Base-by-base conservation (phyloP, 352 stramenopile species). In the Peronospora destructor region DNA sequence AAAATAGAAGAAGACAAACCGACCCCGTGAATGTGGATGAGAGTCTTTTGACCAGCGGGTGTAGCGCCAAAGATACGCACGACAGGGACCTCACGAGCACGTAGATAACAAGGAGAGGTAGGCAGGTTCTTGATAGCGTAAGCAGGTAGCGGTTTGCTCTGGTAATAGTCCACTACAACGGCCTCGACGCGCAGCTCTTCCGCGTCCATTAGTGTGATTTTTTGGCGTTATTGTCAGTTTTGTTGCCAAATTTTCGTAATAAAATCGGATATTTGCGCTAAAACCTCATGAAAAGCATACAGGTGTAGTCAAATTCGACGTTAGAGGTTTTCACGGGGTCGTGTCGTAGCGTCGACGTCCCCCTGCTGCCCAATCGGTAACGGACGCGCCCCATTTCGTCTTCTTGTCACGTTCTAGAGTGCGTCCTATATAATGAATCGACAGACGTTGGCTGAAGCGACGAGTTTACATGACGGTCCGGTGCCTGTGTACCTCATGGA, bases 31-130 rank as follows among this genome's bases (percentile, higher is more conserved):
- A 97, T 52, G 57, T 96, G 88, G 33, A 96, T 61, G 19, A 90
- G 87, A 28, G 83, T 54, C 66, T 95, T 97, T 61, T 95, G 87
- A 11, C 88, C 88, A 13, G 84, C 87, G 5, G 83, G 84, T 12
- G 87, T 97, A 34, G 84, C 80, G 33, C 88, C 88, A 35, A 95
- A 96, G 29, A 97, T 73, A 29, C 85, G 88, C 37, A 96, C 64
- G 8, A 97, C 83, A 12, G 88, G 88, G 40, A 94, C 84, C 14
- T 79, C 67, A 10, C 58, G 62, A 37, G 84, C 84, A 42, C 67
- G 59, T 19, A 71, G 40, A 58, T 94, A 92, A 36, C 71, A 90
- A 34, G 84, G 76, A 48, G 77, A 85, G 4, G 47, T 29, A 1
- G 74, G 71, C 5, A 91, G 56, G 6, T 64, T 54, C 4, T 47